These are phyloP conservation scores for Cladosporium sp. DNA, from an alignment of 2,329 filamentous ascomycete genomes.

Conservation along the genomic window DNA sequence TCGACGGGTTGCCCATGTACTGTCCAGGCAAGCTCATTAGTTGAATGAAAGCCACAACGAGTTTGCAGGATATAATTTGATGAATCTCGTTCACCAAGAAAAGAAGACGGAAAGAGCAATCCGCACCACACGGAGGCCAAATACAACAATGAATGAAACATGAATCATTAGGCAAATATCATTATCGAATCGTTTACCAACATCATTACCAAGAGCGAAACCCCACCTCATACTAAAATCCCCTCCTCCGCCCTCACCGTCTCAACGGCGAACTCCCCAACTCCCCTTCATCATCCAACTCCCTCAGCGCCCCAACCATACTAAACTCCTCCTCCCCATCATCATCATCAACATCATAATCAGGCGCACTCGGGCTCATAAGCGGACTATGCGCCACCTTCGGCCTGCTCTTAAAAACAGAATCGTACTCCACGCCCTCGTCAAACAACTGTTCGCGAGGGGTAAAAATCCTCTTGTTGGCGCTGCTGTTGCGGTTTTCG, in stretches of 20 bases:
- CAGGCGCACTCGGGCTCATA: slow-evolving; percentile 24
- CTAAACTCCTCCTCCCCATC: background rate
- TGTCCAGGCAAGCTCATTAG: too few relatives aligned
- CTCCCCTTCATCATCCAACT: slow-evolving; percentile 7
- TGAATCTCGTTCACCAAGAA: too few relatives aligned
- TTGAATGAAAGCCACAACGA: too few relatives aligned
- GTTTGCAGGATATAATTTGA: too few relatives aligned
- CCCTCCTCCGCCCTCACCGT: background rate
- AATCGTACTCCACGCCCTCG: slow-evolving; percentile 73
- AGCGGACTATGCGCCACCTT: slow-evolving; percentile 74
- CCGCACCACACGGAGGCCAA: too few relatives aligned
- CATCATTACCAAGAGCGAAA: background rate
- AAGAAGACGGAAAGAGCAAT: too few relatives aligned
- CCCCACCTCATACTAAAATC: background rate
- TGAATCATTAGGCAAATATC: background rate
- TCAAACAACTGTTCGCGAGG: slow-evolving; percentile 70
- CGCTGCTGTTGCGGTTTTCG: background rate
- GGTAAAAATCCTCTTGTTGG: slow-evolving; percentile 44
- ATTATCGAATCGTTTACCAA: background rate
- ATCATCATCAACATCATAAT: background rate
- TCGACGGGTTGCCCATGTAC: too few relatives aligned
- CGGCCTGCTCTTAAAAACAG: slow-evolving; percentile 82
- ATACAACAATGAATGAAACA: too few relatives aligned
- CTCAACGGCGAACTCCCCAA: slow-evolving; percentile 17
- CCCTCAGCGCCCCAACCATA: slow-evolving; percentile 14